Evolutionary conservation across 169 alveolate species (phyloP).

Genomic region (Amoebophrya sp.): DNA sequence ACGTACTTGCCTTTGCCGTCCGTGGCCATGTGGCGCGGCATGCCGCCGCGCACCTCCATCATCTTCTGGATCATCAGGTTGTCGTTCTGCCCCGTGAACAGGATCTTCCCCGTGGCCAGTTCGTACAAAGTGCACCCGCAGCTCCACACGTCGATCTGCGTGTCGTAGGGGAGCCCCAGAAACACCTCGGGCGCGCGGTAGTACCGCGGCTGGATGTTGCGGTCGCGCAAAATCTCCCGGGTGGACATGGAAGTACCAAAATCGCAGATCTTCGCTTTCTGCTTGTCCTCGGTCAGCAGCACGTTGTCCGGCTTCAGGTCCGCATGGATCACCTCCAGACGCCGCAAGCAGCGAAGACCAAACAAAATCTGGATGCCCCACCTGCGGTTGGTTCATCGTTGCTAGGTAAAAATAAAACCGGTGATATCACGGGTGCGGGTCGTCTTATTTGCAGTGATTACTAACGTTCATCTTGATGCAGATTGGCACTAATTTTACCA

Average conservation of each 20-base stretch:
- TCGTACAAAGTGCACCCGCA: slow-evolving; percentile 91
- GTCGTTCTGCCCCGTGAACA: slow-evolving; percentile 56
- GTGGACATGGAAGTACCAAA: slow-evolving; percentile 75
- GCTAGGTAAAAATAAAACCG: neutral
- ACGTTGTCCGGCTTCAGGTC: slow-evolving; percentile 88
- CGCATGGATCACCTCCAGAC: neutral
- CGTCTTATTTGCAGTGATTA: no score
- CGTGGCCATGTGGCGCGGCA: neutral
- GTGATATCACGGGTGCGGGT: no score
- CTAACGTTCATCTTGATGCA: no score
- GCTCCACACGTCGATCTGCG: slow-evolving; percentile 88
- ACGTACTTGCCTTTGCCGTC: no score
- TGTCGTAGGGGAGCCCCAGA: slow-evolving; percentile 75
- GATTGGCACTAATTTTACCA: no score
- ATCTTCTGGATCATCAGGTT: neutral
- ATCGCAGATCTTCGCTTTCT: slow-evolving; percentile 82
- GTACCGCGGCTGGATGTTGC: slow-evolving; percentile 75
- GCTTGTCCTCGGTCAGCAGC: slow-evolving; percentile 61
- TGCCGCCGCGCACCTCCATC: neutral
- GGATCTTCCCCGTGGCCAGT: slow-evolving; percentile 87
- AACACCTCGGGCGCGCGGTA: slow-evolving; percentile 98
- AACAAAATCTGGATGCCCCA: neutral
- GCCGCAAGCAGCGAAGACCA: neutral
- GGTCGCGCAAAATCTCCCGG: slow-evolving; percentile 61
- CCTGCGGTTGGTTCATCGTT: neutral